Base-by-base conservation (phyloP, 2,329 filamentous ascomycete genomes). In the Sclerotinia sclerotiorum region DNA sequence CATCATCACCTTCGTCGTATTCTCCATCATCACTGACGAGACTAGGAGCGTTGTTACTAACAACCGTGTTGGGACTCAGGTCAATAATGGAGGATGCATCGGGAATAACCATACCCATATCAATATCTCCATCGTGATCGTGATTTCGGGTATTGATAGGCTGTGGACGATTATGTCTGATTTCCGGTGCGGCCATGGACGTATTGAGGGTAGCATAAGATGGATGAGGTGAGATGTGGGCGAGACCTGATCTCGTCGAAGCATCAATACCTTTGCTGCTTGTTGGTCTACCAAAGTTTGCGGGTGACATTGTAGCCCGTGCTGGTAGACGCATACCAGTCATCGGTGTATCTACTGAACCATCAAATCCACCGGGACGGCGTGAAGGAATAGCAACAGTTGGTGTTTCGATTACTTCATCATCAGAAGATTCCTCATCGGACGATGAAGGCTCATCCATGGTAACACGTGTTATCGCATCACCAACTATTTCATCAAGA, bases 1-100 rank as follows among this genome's bases (percentile, higher is more conserved):
- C 81, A 69, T 87, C 87, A 68, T 90, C 87, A 1, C 89, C 91
- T 67, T 90, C 88, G 73, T 91, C 90, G 74, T 90, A 92, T 76
- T 93, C 90, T 73, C 90, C 89, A 76, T 93, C 90, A 78, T 94
- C 91, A 79, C 90, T 92, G 76, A 93, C 90, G 61, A 94, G 83
- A 74, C 90, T 93, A 29, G 91, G 91, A 11, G 91, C 90, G 72
- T 91, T 91, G 78, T 92, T 92, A 77, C 89, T 90, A 63, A 89
- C 83, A 56, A 88, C 80, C 0, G 89, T 90, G 74, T 88, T 87
- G 6, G 90, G 90, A 74, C 89, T 92, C 68, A 91, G 79, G 66
- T 91, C 87, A 58, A 83, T 82, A 67, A 88, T 86, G 76, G 87
- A 82, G 68, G 87, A 84, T 57, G 82, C 80, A 66, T 71, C 67